Base-by-base conservation (phyloP, 495 filamentous ascomycete genomes). In the Aspergillus incahuasiensis region DNA sequence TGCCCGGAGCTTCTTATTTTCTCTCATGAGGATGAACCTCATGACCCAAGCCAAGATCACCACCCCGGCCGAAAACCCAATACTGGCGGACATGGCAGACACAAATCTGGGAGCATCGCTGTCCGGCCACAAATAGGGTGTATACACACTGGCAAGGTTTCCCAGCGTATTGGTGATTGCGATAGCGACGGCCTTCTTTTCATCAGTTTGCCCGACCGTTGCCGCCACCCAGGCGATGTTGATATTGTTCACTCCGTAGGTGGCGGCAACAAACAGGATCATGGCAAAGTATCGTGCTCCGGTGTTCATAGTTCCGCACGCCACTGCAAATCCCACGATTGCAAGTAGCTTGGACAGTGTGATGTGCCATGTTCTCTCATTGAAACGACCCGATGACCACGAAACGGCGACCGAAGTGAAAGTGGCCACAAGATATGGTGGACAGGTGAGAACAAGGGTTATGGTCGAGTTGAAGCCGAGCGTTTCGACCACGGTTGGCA, bases 401-500 rank as follows among this genome's bases (percentile, higher is more conserved):
- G 64, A 68, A 24, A 77, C 66, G 42, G 74, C 69, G 43, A 81
- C 70, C 28, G 73, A 67, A 25, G 74, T 70, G 34, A 74, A 68
- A 32, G 79, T 78, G 3, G 69, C 63, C 19, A 78, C 69, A 3
- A 80, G 57, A 58, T 78, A 82, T 5, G 81, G 79, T 6, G 82
- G 82, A 25, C 66, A 78, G 1, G 81, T 83, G 25, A 83, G 71
- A 22, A 78, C 74, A 13, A 83, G 70, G 0, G 81, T 82, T 19
- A 79, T 60, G 34, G 77, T 82, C 25, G 60, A 67, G 56, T 59
- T 60, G 48, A 66, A 68, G 13, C 63, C 66, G 15, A 70, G 66
- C 0, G 65, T 70, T 49, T 67, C 58, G 16, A 68, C 61, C 18
- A 63, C 61, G 5, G 63, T 81, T 0, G 81, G 81, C 71, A 82